Evolutionary conservation across 2,329 filamentous ascomycete species (phyloP).

Genomic region (Thelonectria rubi): DNA sequence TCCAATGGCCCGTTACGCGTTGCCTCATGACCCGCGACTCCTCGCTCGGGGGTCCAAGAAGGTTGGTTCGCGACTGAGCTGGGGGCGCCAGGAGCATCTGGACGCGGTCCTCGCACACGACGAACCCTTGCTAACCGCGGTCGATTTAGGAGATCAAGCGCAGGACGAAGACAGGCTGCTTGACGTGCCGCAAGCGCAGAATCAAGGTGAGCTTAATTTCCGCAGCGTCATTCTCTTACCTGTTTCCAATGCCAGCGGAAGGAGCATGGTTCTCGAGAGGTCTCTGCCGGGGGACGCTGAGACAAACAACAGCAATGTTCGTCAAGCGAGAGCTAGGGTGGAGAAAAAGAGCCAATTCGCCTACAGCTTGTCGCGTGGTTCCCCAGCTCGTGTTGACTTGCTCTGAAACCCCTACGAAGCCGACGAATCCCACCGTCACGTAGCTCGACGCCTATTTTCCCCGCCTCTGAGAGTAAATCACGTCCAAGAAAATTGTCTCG

Average conservation of each 20-base stretch:
- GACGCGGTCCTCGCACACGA: neutral
- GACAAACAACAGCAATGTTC: conserved; percentile 17
- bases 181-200: conserved; percentile 68
- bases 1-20: conserved; percentile 55
- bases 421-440: conserved; percentile 33
- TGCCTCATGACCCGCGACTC: conserved; percentile 60
- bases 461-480: conserved; percentile 31
- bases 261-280: conserved; percentile 25
- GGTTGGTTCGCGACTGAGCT: conserved; percentile 51
- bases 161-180: conserved; percentile 69
- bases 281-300: conserved; percentile 24
- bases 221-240: conserved; percentile 27
- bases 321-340: conserved; percentile 27
- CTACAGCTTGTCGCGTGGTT: conserved; percentile 32
- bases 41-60: conserved; percentile 64
- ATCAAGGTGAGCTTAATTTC: conserved; percentile 64
- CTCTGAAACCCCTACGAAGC: conserved; percentile 32
- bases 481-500: conserved; percentile 21
- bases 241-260: conserved; percentile 18
- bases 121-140: conserved; percentile 27
- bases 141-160: conserved; percentile 66
- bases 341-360: conserved; percentile 28
- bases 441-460: conserved; percentile 34
- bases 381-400: conserved; percentile 30
- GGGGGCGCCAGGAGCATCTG: conserved; percentile 5